Base-by-base conservation (phyloP, 768 basidiomycete genomes). In the Naganishia antarctica region DNA sequence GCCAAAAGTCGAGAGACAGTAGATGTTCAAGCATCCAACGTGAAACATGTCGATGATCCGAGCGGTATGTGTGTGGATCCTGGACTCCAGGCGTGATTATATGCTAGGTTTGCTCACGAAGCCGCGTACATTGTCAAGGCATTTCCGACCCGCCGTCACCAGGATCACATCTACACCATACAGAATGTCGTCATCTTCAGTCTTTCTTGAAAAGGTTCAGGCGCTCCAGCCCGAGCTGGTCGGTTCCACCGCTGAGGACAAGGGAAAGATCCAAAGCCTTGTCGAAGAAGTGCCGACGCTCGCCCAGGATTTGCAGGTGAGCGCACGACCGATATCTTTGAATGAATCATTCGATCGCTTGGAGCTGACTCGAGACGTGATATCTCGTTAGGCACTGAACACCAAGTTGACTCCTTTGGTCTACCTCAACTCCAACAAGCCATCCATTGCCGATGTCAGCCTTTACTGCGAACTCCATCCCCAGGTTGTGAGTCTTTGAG, bases 391-490 rank as follows among this genome's bases (percentile, higher is more conserved):
- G 91, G 83, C 83, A 32, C 81, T 97, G 66, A 85, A 94, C 73
- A 78, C 82, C 1, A 78, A 85, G 47, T 82, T 98, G 53, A 79
- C 83, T 15, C 84, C 89, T 25, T 83, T 86, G 71, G 96, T 92
- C 25, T 97, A 90, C 78, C 78, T 92, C 71, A 88, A 91, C 70
- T 84, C 84, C 74, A 89, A 90, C 78, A 84, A 87, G 70, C 81
- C 91, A 61, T 90, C 91, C 21, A 88, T 86, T 3, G 94, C 93
- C 47, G 96, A 99, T 77, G 84, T 91, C 61, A 89, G 89, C 11
- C 78, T 97, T 51, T 98, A 93, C 76, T 91, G 87, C 26, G 84
- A 86, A n/a, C 82, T 98, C 31, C 88, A 93, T 76, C 86, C 91
- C 7, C 80, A 82, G 51, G 74, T 93, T 66, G 94, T 96, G 74